These are phyloP conservation scores for Moesziomyces globuligerus DNA, from an alignment of 1,284 basidiomycete species.

Conservation along the genomic window DNA sequence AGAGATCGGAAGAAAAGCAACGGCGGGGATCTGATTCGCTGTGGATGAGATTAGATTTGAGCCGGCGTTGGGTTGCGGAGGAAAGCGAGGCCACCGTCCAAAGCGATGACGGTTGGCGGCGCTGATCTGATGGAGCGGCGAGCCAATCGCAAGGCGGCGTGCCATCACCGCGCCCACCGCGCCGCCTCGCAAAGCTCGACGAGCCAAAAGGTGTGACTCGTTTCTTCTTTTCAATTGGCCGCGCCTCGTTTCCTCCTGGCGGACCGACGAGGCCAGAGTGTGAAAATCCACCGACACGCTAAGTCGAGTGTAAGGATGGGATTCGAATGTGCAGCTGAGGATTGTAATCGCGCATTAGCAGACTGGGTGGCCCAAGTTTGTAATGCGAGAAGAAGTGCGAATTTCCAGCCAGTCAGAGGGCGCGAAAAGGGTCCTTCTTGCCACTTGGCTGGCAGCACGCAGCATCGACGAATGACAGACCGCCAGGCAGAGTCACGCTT, in stretches of 20 bases:
- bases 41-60: slow-evolving; percentile 21
- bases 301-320: no score
- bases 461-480: slow-evolving; percentile 22
- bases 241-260: neutral
- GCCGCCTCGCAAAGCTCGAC: no score
- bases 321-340: no score
- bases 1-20: slow-evolving; percentile 3
- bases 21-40: slow-evolving; percentile 21
- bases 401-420: neutral
- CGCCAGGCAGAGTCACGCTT: slow-evolving; percentile 33
- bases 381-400: slow-evolving; percentile 30
- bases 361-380: slow-evolving; percentile 1
- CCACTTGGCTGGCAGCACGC: no score
- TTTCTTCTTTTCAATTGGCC: slow-evolving; percentile 15
- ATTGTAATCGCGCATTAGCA: no score
- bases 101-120: neutral
- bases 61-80: no score
- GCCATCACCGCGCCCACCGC: no score
- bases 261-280: no score
- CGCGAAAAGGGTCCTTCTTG: slow-evolving; percentile 1
- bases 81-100: no score
- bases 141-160: slow-evolving; percentile 16
- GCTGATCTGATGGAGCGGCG: slow-evolving; percentile 2
- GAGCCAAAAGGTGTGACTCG: slow-evolving; percentile 11
- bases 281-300: no score